A percentile compares a stretch with the other conserved stretches of the same genome.
Conservation (phyloP, 208 protist genomes). For the Leishmania tropica region DNA sequence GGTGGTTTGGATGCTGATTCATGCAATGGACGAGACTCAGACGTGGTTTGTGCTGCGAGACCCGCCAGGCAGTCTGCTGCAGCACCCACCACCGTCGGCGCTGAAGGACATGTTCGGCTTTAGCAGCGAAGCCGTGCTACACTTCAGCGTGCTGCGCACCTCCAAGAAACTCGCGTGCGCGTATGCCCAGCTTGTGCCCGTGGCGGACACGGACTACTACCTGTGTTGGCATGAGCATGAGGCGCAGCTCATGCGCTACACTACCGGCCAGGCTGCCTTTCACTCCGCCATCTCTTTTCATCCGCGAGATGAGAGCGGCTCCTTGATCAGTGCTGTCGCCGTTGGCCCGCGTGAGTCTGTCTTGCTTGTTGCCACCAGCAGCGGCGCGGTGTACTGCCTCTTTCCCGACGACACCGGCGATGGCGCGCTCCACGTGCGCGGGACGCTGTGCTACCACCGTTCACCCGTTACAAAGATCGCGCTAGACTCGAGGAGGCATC, state of each 20-base stretch:
- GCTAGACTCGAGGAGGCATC: conserved; percentile 36
- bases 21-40: conserved; percentile 50
- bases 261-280: conserved; percentile 33
- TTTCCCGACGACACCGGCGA: conserved; percentile 41
- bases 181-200: conserved; percentile 51
- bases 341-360: conserved; percentile 68
- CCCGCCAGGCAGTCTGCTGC: conserved; percentile 27
- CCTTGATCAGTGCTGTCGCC: conserved; percentile 60
- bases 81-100: conserved; percentile 36
- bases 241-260: conserved; percentile 67
- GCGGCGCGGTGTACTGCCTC: conserved; percentile 75
- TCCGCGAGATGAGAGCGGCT: conserved; percentile 40
- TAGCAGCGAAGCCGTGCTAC: conserved; percentile 35
- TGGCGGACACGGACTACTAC: conserved; percentile 62
- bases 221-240: conserved; percentile 71
- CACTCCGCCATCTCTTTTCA: conserved; percentile 59
- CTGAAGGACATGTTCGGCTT: conserved; percentile 37
- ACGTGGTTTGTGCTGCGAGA: conserved; percentile 61
- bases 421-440: conserved; percentile 36
- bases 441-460: conserved; percentile 68
- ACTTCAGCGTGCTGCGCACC: conserved; percentile 46
- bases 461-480: conserved; percentile 64
- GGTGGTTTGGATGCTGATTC: conserved; percentile 72
- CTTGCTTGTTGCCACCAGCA: conserved; percentile 60
- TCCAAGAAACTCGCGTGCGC: conserved; percentile 34